phyloP scores from a whole-genome alignment of 164 flowering plant species.

The Tinospora cordifolia region DNA sequence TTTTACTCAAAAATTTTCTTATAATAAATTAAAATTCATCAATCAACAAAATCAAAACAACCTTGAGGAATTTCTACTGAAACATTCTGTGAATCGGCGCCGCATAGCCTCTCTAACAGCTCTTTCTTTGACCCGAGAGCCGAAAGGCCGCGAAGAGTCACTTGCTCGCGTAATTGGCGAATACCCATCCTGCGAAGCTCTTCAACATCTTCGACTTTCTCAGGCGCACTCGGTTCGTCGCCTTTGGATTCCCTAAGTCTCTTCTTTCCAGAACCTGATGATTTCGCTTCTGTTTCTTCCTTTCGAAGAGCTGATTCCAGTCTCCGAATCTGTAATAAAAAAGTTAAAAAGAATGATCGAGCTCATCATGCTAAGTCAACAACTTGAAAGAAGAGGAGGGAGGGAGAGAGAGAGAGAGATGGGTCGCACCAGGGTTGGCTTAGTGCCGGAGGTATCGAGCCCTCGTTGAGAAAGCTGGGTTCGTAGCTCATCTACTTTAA shows the following conservation, averaged over 20 bases:
- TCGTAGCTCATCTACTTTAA: constrained; percentile 63
- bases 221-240: constrained; percentile 17
- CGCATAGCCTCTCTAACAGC: constrained; percentile 42
- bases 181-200: constrained; percentile 35
- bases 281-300: constrained; percentile 18
- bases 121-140: constrained; percentile 48
- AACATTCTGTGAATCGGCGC: constrained; percentile 15
- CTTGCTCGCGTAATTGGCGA: constrained; percentile 48
- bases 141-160: constrained; percentile 35
- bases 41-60: background rate
- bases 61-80: constrained; percentile 17
- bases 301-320: constrained; percentile 42
- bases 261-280: constrained; percentile 16
- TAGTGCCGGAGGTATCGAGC: constrained; percentile 49
- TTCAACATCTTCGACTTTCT: constrained; percentile 31
- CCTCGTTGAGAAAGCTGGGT: constrained; percentile 50
- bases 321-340: constrained; percentile 38
- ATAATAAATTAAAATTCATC: no score
- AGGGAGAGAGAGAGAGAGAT: background rate
- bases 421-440: constrained; percentile 32
- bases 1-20: background rate
- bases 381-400: no score
- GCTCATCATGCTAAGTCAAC: no score
- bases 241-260: constrained; percentile 20
- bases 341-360: background rate